These are phyloP conservation scores for Fonsecaea erecta DNA, from an alignment of 2,329 filamentous ascomycete species.

Conservation along the genomic window DNA sequence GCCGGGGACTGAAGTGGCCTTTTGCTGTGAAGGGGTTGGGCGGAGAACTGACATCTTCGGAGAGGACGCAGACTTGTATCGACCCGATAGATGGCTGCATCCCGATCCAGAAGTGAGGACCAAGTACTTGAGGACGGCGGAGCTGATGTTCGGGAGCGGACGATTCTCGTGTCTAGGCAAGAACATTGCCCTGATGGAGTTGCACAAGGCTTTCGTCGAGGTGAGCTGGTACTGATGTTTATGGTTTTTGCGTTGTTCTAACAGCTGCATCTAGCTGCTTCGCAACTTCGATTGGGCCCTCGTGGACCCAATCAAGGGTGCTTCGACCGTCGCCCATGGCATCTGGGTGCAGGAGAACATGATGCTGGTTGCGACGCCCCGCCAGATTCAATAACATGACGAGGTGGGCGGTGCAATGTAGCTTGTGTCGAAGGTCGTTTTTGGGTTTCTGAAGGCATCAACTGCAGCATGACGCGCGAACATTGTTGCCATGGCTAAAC, in stretches of 20 bases:
- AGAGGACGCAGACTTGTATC: slow-evolving; percentile 46
- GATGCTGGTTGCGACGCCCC: neutral
- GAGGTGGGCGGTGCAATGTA: neutral
- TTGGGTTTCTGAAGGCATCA: neutral
- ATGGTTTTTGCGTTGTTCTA: neutral
- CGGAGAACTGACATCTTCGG: slow-evolving; percentile 62
- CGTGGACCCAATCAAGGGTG: slow-evolving; percentile 15
- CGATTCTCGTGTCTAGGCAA: slow-evolving; percentile 22
- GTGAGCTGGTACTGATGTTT: slow-evolving; percentile 8
- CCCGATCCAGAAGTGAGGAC: slow-evolving; percentile 14
- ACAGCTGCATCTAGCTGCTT: slow-evolving; percentile 10
- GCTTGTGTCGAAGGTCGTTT: neutral
- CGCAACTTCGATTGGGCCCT: slow-evolving; percentile 19
- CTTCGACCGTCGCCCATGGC: neutral
- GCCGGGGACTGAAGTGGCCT: slow-evolving; percentile 52
- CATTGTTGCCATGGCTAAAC: too few species aligned
- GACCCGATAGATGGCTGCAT: slow-evolving; percentile 37
- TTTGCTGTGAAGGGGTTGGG: slow-evolving; percentile 69
- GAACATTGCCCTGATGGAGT: slow-evolving; percentile 24
- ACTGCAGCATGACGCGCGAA: neutral
- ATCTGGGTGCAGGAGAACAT: slow-evolving; percentile 4
- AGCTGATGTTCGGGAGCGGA: slow-evolving; percentile 24
- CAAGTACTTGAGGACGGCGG: slow-evolving; percentile 2
- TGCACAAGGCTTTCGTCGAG: slow-evolving; percentile 22
- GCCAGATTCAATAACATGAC: neutral